phyloP scores from a whole-genome alignment of 345 rosid species.

The Arabidopsis thaliana region TAIR10.1 NC_003076.8:5561001-5561500 shows the following conservation, averaged over 20 bases:
- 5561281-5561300: neutral
- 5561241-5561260: conserved; percentile 24
- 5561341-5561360: conserved; percentile 34
- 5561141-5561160: conserved; percentile 45
- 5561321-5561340: conserved; percentile 37
- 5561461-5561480: conserved; percentile 30
- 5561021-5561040: conserved; percentile 47
- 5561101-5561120: conserved; percentile 37
- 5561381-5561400: conserved; percentile 11
- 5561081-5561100: conserved; percentile 30
- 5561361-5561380: too few relatives aligned
- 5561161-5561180: conserved; percentile 41
- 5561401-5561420: conserved; percentile 26
- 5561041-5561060: conserved; percentile 53
- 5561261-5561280: conserved; percentile 41
- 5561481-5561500: neutral
- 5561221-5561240: conserved; percentile 40
- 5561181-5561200: conserved; percentile 19
- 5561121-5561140: conserved; percentile 38
- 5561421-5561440: conserved; percentile 29
- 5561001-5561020: conserved; percentile 7
- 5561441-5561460: conserved; percentile 9
- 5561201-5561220: neutral
- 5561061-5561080: conserved; percentile 52
- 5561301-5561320: neutral